Base-by-base conservation (phyloP, 495 filamentous ascomycete genomes). In the Penicillium salamii region DNA sequence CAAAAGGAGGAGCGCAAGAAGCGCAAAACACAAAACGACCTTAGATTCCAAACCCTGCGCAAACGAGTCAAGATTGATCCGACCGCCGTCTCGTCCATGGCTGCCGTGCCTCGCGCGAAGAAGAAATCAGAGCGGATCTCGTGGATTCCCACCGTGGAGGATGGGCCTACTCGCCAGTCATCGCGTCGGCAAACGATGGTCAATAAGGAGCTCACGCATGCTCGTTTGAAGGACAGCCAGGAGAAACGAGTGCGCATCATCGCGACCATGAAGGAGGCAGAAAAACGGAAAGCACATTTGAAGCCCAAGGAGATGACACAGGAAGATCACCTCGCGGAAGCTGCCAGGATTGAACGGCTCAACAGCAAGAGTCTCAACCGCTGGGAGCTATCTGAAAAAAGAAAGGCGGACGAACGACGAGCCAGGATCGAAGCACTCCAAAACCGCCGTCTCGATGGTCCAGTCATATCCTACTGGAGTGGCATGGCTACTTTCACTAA, bases 121-220 rank as follows among this genome's bases (percentile, higher is more conserved):
- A 98, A 96, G 76, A 97, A 96, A 69, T 90, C 88, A 3, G 93
- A 97, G 69, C 82, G 91, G 34, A 76, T 84, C 32, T 95, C 90
- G 49, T 96, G 91, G 90, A 76, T 97, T 23, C 91, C 88, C 6
- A 84, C 86, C 1, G 65, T 75, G 7, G 87, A 88, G 47, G 90
- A 96, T 58, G 81, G 84, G 50, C 90, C 91, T 3, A 86, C 80
- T 23, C 83, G 93, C 52, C 83, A 88, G 19, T 97, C 92, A 0
- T 86, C 86, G 14, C 87, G 93, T 52, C 80, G 80, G 48, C 85
- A 91, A 45, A 95, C 93, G 3, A 84, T 88, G 67, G 78, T 84
- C 48, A 96, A 91, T 61, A 89, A 95, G 67, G 82, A 91, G 64
- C 76, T 85, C 50, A 85, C 91, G 24, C 86, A 90, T 63, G 82